Percentiles rank a stretch among this genome's conserved stretches.
Evolutionary conservation across 176 grass and related monocot species (phyloP).

Genomic region (Neostapfia colusana): DNA sequence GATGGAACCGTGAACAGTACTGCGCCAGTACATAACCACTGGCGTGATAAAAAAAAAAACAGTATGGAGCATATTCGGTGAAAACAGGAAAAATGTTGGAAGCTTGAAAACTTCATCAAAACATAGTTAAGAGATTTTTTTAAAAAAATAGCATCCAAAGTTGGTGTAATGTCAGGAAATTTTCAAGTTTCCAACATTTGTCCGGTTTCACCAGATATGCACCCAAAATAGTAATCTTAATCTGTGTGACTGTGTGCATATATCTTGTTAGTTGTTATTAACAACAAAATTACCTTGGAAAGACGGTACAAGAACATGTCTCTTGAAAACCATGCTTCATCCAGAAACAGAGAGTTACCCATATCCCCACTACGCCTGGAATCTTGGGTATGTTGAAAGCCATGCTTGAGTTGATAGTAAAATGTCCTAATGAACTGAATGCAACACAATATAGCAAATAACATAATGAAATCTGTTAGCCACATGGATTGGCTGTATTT

Average conservation of each 20-base stretch:
- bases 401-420: slow-evolving; percentile 76
- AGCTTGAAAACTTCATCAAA: neutral
- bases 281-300: slow-evolving; percentile 74
- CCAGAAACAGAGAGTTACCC: slow-evolving; percentile 58
- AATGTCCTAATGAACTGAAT: slow-evolving; percentile 81
- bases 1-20: neutral
- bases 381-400: slow-evolving; percentile 60
- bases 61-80: neutral
- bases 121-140: neutral
- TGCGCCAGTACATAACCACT: neutral
- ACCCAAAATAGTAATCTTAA: slow-evolving; percentile 14
- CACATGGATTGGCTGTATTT: neutral
- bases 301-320: slow-evolving; percentile 76
- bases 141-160: neutral
- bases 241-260: neutral
- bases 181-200: neutral
- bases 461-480: neutral
- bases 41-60: neutral
- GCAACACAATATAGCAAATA: slow-evolving; percentile 3
- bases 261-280: neutral
- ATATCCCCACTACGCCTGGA: slow-evolving; percentile 31
- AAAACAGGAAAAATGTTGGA: neutral
- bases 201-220: neutral
- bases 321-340: slow-evolving; percentile 84
- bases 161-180: neutral